Evolutionary conservation across 108 stramenopile species (phyloP).

Genomic region (Nannochloropsis granulata): DNA sequence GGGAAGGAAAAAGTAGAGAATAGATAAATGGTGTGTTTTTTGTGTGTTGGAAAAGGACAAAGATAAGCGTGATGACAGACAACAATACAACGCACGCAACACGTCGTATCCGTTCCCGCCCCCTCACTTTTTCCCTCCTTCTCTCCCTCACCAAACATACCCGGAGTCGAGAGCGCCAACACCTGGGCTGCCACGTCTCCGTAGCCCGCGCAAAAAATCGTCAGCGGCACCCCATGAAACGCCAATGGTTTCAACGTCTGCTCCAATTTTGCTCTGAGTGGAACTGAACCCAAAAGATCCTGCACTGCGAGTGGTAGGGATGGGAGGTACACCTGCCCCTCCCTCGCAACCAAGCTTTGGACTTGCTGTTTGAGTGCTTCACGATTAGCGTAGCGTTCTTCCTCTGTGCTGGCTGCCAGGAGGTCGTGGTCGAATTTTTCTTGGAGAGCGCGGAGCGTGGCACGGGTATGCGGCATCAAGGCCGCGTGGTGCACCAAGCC

Average conservation of each 20-base stretch:
- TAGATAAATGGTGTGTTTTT: no score
- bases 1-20: no score
- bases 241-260: neutral
- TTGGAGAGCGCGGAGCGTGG: neutral
- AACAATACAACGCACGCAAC: no score
- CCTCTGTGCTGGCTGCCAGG: neutral
- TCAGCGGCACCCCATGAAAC: neutral
- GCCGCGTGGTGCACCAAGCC: neutral
- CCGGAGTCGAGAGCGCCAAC: neutral
- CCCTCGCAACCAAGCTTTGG: neutral
- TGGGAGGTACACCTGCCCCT: neutral
- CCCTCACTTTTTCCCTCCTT: no score
- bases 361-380: neutral
- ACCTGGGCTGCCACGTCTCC: slow-evolving; percentile 3
- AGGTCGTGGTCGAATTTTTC: neutral
- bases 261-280: neutral
- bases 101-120: no score
- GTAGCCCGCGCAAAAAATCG: slow-evolving; percentile 8
- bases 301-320: neutral
- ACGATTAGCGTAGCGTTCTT: neutral
- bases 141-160: neutral
- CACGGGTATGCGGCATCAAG: neutral
- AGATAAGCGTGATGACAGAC: no score
- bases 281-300: neutral
- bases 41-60: no score